phyloP scores from a whole-genome alignment of 148 eudicot genomes.

The Chenopodium album region DNA sequence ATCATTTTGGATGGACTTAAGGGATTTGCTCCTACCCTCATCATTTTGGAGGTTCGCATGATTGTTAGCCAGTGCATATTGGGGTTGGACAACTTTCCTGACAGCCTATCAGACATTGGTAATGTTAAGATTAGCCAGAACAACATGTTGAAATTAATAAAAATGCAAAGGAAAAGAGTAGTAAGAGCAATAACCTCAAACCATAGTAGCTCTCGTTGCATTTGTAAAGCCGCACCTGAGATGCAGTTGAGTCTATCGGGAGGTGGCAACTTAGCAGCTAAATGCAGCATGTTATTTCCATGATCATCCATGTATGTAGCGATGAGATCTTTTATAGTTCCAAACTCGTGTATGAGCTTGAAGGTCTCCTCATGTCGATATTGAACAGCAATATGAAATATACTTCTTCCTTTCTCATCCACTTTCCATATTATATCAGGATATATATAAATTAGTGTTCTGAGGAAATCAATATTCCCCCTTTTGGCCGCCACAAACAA shows the following conservation, averaged over 20 bases:
- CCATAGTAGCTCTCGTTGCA: conserved; percentile 30
- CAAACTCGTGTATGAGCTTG: conserved; percentile 26
- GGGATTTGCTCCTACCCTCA: too few species aligned
- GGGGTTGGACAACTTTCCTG: too few species aligned
- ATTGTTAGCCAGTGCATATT: too few species aligned
- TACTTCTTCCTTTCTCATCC: conserved; percentile 8
- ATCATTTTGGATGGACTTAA: too few species aligned
- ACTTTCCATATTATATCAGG: conserved; percentile 35
- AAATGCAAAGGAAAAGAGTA: background rate
- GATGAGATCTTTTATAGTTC: conserved; percentile 27
- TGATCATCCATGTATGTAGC: conserved; percentile 21
- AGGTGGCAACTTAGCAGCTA: conserved; percentile 24
- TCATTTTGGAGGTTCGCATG: too few species aligned
- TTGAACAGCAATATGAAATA: conserved; percentile 26
- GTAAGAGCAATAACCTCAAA: conserved; percentile 21
- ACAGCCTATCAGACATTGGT: too few species aligned
- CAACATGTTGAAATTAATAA: too few species aligned
- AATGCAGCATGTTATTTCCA: conserved; percentile 27
- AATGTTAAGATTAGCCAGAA: too few species aligned
- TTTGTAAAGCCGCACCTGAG: conserved; percentile 31
- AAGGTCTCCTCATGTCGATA: conserved; percentile 29
- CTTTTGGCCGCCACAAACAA: conserved; percentile 26
- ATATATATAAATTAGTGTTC: conserved; percentile 12
- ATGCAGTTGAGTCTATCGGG: conserved; percentile 22
- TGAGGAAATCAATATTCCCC: conserved; percentile 27